A percentile compares a stretch with the other conserved stretches of the same genome.
These are phyloP conservation scores for Ceratocystis lukuohia DNA, from an alignment of 2,329 filamentous ascomycete genomes.

Conservation along the genomic window DNA sequence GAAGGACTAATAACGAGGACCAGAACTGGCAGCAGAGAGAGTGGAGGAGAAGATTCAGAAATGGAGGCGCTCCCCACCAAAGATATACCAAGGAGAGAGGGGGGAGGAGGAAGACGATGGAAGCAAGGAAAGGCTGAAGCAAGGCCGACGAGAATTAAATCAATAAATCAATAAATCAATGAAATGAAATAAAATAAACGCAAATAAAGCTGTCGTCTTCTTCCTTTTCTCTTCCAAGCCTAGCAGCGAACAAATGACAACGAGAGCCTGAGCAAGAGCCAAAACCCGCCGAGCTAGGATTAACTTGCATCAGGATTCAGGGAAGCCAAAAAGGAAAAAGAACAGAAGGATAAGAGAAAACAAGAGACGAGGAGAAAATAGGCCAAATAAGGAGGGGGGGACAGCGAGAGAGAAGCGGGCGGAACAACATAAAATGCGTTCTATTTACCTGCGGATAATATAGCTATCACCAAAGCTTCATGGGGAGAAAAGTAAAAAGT, in stretches of 20 bases:
- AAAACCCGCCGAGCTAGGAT: conserved; percentile 2
- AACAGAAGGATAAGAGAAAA: conserved; percentile 8
- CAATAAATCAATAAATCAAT: not conserved
- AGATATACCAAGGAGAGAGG: conserved; percentile 2
- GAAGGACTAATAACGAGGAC: too few relatives aligned
- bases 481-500: too few relatives aligned
- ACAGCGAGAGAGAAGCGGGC: not conserved
- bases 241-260: not conserved
- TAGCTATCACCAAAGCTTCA: too few relatives aligned
- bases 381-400: conserved; percentile 1
- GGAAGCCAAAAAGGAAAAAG: conserved; percentile 1
- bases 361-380: conserved; percentile 1
- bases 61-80: not conserved
- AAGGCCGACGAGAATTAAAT: not conserved
- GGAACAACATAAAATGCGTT: not conserved
- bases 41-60: not conserved
- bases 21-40: not conserved
- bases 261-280: not conserved
- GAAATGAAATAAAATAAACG: not conserved
- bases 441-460: too few relatives aligned
- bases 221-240: not conserved
- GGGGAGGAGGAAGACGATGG: not conserved
- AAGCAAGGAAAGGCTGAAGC: not conserved
- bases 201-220: not conserved
- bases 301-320: not conserved